Percentiles rank a stretch among this genome's conserved stretches.
Evolutionary conservation across 1,139 yeast species (phyloP).

Genomic region (Candida tetrigidarum): DNA sequence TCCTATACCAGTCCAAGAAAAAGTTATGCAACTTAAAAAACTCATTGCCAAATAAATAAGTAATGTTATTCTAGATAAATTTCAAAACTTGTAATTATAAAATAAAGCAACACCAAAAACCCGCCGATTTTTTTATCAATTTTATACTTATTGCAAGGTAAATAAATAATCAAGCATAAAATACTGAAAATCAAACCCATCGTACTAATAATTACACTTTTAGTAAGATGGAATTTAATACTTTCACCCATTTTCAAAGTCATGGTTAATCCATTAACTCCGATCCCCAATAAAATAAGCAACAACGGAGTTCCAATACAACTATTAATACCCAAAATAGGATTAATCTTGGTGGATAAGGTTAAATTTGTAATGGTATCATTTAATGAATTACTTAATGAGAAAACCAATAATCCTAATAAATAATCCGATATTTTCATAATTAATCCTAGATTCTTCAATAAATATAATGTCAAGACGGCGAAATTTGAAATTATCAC

Average conservation of each 20-base stretch:
- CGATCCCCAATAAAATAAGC: conserved; percentile 42
- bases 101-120: conserved; percentile 26
- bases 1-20: conserved; percentile 39
- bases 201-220: conserved; percentile 31
- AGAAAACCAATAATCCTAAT: conserved; percentile 44
- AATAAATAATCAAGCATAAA: conserved; percentile 28
- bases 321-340: conserved; percentile 43
- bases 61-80: conserved; percentile 18
- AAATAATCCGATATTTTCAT: conserved; percentile 42
- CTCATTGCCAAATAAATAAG: background rate
- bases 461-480: conserved; percentile 28
- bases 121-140: conserved; percentile 37
- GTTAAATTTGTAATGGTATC: conserved; percentile 47
- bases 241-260: conserved; percentile 14
- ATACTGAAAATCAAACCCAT: conserved; percentile 30
- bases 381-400: conserved; percentile 44
- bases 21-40: conserved; percentile 17
- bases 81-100: conserved; percentile 23
- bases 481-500: conserved; percentile 35
- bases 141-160: conserved; percentile 40
- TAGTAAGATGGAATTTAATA: conserved; percentile 29
- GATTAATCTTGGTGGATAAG: conserved; percentile 36
- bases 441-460: conserved; percentile 44
- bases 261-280: conserved; percentile 36
- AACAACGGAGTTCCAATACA: conserved; percentile 49